Percentiles rank a stretch among this genome's conserved stretches.
Evolutionary conservation across 2,329 filamentous ascomycete genomes (phyloP).

Genomic region (Aspergillus ruber): DNA sequence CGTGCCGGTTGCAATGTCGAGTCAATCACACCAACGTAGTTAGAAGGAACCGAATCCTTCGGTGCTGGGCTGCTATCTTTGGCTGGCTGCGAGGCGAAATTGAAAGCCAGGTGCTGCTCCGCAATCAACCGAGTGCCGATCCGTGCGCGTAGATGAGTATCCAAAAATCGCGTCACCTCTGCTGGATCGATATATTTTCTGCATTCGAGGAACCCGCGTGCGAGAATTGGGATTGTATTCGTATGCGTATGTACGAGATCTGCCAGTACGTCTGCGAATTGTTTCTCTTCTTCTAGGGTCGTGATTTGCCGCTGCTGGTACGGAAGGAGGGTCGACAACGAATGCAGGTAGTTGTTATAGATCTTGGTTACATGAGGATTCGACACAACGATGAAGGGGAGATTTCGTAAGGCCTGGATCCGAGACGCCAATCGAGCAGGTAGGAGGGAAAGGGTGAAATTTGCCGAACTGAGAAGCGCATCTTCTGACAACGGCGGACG

Average conservation of each 20-base stretch:
- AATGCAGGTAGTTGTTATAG: conserved; percentile 94
- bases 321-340: conserved; percentile 79
- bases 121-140: conserved; percentile 92
- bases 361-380: conserved; percentile 92
- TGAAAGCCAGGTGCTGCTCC: conserved; percentile 92
- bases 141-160: conserved; percentile 85
- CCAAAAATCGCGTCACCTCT: conserved; percentile 86
- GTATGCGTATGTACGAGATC: conserved; percentile 92
- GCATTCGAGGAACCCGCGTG: conserved; percentile 87
- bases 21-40: conserved; percentile 93
- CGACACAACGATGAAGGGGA: conserved; percentile 97
- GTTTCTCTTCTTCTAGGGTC: conserved; percentile 77
- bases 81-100: conserved; percentile 67
- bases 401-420: conserved; percentile 84
- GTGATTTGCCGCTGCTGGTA: conserved; percentile 68
- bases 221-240: conserved; percentile 89
- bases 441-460: conserved; percentile 89
- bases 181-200: conserved; percentile 75
- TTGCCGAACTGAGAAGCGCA: conserved; percentile 80
- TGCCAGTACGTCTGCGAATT: conserved; percentile 86
- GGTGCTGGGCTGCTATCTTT: conserved; percentile 43
- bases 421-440: conserved; percentile 89
- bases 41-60: conserved; percentile 33
- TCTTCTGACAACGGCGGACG: conserved; percentile 74
- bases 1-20: conserved; percentile 75